Evolutionary conservation across 1,284 basidiomycete genomes (phyloP).

Genomic region (Boletus sp.): DNA sequence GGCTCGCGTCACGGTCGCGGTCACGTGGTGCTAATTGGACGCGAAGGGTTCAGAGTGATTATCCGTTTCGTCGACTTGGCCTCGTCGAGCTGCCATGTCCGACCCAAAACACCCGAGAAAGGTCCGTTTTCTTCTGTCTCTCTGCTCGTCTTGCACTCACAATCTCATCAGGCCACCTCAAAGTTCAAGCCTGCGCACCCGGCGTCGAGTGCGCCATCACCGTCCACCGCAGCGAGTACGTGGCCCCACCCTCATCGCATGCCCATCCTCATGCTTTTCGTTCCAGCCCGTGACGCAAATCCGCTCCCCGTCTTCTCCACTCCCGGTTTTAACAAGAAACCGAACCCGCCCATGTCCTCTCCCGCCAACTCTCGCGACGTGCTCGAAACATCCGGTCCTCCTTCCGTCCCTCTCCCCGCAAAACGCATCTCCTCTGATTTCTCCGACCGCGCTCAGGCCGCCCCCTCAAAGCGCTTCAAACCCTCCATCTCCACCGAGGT

Average conservation of each 20-base stretch:
- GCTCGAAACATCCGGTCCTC: constrained; percentile 37
- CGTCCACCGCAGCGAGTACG: constrained; percentile 15
- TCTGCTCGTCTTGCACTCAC: neutral
- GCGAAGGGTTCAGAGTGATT: constrained; percentile 11
- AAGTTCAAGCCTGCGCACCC: constrained; percentile 40
- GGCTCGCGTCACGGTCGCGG: too few species aligned
- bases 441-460: constrained; percentile 32
- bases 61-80: constrained; percentile 13
- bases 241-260: neutral
- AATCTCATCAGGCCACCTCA: constrained; percentile 15
- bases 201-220: neutral
- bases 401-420: constrained; percentile 27
- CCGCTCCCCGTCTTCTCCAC: constrained; percentile 41
- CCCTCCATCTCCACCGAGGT: constrained; percentile 31
- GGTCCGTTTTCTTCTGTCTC: constrained; percentile 2
- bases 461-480: constrained; percentile 42
- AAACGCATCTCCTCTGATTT: constrained; percentile 47
- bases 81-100: constrained; percentile 6
- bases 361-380: constrained; percentile 23
- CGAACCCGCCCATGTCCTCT: constrained; percentile 12
- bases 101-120: constrained; percentile 10
- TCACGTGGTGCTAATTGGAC: constrained; percentile 23
- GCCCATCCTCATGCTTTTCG: constrained; percentile 7
- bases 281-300: constrained; percentile 16
- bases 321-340: constrained; percentile 36